phyloP scores from a whole-genome alignment of 1,139 yeast species.

The Hemisphaericaspora xylanilytica region DNA sequence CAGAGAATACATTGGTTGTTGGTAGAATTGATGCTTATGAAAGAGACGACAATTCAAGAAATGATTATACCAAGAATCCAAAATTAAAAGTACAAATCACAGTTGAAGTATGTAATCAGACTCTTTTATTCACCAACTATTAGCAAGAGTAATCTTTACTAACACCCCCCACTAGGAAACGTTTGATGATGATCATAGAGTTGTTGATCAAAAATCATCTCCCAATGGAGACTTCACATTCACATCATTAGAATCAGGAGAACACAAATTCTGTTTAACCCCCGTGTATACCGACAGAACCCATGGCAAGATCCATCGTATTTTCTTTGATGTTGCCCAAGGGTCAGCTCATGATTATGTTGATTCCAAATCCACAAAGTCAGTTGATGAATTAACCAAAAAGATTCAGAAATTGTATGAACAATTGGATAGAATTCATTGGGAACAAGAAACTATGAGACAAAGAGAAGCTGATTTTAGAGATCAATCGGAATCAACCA shows the following conservation, averaged over 20 bases:
- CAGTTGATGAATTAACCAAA: constrained; percentile 43
- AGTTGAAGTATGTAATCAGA: constrained; percentile 36
- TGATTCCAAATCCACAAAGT: constrained; percentile 46
- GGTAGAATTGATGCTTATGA: constrained; percentile 47
- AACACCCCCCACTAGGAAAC: too few relatives aligned
- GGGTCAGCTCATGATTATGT: constrained; percentile 50
- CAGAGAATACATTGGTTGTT: constrained; percentile 41
- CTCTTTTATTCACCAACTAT: too few relatives aligned
- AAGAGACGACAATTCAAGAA: constrained; percentile 26
- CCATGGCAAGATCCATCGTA: constrained; percentile 35
- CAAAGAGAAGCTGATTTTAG: constrained; percentile 49
- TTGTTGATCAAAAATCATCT: constrained; percentile 39
- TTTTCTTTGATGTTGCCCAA: constrained; percentile 46
- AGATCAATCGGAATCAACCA: constrained; percentile 48
- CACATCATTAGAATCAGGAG: constrained; percentile 45
- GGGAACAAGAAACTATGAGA: constrained; percentile 48
- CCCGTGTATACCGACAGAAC: constrained; percentile 42
- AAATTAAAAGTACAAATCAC: constrained; percentile 40
- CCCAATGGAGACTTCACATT: constrained; percentile 44
- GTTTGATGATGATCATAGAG: constrained; percentile 47
- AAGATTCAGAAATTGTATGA: constrained; percentile 40
- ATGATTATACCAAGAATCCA: constrained; percentile 29
- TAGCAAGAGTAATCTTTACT: too few relatives aligned
- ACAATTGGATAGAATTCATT: constrained; percentile 43
- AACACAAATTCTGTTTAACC: constrained; percentile 48